Conservation (phyloP, 2,329 filamentous ascomycete species). For the Penicillium paneum region DNA sequence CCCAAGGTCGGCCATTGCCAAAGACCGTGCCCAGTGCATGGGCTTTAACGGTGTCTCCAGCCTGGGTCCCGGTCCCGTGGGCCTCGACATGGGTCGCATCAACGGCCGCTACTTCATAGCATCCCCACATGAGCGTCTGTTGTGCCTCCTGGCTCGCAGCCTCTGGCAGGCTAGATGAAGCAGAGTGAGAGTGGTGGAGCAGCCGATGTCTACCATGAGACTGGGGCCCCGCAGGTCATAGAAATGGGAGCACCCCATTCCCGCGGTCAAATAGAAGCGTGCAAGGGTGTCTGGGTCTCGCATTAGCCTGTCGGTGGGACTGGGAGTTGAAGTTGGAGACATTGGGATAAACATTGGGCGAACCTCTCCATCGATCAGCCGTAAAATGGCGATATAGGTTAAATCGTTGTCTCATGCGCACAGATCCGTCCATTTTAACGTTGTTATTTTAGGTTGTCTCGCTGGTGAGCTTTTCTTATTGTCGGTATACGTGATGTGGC, state of each 20-base stretch:
- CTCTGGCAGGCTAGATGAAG: not conserved
- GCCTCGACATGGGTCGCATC: not conserved
- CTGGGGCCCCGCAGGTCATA: constrained; percentile 3
- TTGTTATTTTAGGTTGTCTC: too few relatives aligned
- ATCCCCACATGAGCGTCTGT: too few relatives aligned
- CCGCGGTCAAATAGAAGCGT: not conserved
- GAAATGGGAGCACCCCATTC: not conserved
- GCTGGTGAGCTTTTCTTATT: too few relatives aligned
- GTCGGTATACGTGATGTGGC: too few relatives aligned
- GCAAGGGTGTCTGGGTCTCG: not conserved
- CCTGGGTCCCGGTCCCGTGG: not conserved
- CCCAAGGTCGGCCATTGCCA: not conserved
- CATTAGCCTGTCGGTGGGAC: not conserved
- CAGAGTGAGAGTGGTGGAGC: not conserved
- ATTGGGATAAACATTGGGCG: too few relatives aligned
- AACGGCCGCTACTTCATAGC: not conserved
- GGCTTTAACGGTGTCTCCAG: not conserved
- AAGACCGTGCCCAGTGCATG: not conserved
- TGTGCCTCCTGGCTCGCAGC: not conserved
- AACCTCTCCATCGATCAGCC: too few relatives aligned
- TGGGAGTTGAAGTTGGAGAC: too few relatives aligned
- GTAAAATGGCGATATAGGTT: too few relatives aligned
- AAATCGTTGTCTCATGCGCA: too few relatives aligned
- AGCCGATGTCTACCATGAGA: constrained; percentile 3
- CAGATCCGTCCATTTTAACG: too few relatives aligned